Percentiles rank a stretch among this genome's conserved stretches.
Conservation (phyloP, 345 rosid species). For the Ceriops tagal region DNA sequence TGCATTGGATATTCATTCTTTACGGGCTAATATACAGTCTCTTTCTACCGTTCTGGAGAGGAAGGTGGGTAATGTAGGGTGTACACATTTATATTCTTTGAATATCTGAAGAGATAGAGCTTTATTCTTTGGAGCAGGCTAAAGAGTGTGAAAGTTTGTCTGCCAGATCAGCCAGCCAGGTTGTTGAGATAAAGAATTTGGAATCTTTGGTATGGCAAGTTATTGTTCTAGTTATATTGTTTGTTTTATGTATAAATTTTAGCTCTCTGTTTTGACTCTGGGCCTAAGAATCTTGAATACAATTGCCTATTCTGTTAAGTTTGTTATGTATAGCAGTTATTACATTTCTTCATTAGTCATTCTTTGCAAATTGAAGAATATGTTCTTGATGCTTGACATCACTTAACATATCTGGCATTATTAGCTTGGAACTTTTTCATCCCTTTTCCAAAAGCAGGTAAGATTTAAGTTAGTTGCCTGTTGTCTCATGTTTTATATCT, state of each 20-base stretch:
- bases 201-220: conserved; percentile 60
- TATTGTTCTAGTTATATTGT: not conserved
- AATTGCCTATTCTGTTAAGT: too few relatives aligned
- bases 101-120: conserved; percentile 16
- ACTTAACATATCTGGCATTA: too few relatives aligned
- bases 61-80: conserved; percentile 50
- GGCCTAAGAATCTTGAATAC: too few relatives aligned
- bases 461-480: too few relatives aligned
- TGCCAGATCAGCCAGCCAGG: conserved; percentile 53
- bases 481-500: too few relatives aligned
- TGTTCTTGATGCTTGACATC: too few relatives aligned
- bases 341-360: too few relatives aligned
- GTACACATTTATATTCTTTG: conserved; percentile 1
- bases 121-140: conserved; percentile 46
- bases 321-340: too few relatives aligned
- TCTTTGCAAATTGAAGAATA: too few relatives aligned
- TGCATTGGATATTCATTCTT: conserved; percentile 69
- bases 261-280: too few relatives aligned
- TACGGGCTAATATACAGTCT: conserved; percentile 76
- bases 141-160: conserved; percentile 58
- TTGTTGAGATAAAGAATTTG: conserved; percentile 57
- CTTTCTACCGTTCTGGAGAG: conserved; percentile 60
- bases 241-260: not conserved
- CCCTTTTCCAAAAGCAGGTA: too few relatives aligned
- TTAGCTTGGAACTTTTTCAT: too few relatives aligned